Evolutionary conservation across 2,329 filamentous ascomycete species (phyloP).

Genomic region (Fusarium pseudonygamai): DNA sequence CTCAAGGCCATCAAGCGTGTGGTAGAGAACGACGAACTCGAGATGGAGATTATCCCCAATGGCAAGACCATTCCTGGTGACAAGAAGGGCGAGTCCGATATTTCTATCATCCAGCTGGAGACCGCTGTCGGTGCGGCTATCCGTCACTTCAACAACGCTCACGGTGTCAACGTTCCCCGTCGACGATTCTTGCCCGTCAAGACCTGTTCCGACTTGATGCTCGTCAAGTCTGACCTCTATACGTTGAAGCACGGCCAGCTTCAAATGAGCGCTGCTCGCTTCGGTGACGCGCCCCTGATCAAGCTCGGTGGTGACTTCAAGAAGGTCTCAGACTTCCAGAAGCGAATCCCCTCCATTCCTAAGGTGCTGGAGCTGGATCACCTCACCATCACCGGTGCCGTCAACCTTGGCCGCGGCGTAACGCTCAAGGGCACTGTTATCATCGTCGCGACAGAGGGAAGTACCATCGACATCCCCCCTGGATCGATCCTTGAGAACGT

Average conservation of each 20-base stretch:
- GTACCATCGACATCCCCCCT: slow-evolving; percentile 96
- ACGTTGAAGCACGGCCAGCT: slow-evolving; percentile 98
- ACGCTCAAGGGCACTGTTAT: slow-evolving; percentile 98
- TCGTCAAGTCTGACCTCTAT: slow-evolving; percentile 99
- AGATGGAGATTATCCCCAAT: slow-evolving; percentile 99
- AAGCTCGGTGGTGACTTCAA: slow-evolving; percentile 99
- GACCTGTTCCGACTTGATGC: slow-evolving; percentile 99
- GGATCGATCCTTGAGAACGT: slow-evolving; percentile 98
- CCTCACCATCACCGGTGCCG: slow-evolving; percentile 95
- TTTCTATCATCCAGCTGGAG: slow-evolving; percentile 97
- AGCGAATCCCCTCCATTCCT: slow-evolving; percentile 85
- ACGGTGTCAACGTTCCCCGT: slow-evolving; percentile 98
- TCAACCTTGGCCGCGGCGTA: slow-evolving; percentile 95
- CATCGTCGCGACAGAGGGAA: slow-evolving; percentile 96
- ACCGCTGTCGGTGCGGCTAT: slow-evolving; percentile 98
- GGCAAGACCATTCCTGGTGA: slow-evolving; percentile 98
- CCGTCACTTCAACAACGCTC: slow-evolving; percentile 97
- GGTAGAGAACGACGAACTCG: slow-evolving; percentile 96
- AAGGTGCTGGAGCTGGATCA: slow-evolving; percentile 94
- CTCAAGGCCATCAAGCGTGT: slow-evolving; percentile 97
- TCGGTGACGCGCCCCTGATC: slow-evolving; percentile 96
- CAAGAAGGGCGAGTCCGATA: slow-evolving; percentile 99
- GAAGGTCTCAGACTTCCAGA: slow-evolving; percentile 98
- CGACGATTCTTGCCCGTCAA: slow-evolving; percentile 99
- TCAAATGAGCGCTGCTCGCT: slow-evolving; percentile 94